Evolutionary conservation across 2,329 filamentous ascomycete genomes (phyloP).

Genomic region (Helotiales sp.): DNA sequence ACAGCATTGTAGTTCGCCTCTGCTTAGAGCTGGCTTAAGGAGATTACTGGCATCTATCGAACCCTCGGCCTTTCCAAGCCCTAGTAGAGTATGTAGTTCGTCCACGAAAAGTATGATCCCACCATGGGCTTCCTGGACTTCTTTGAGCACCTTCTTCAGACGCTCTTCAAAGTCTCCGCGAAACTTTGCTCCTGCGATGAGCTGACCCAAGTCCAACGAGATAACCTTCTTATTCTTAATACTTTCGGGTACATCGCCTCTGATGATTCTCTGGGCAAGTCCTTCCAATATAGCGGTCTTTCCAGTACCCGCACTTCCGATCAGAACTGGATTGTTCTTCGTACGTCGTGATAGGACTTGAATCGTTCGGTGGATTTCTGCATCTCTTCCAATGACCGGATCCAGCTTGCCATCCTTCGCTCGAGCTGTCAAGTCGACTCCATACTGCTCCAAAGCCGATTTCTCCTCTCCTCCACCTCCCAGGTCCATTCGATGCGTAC

Average conservation of each 20-base stretch:
- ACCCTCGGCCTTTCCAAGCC: constrained; percentile 91
- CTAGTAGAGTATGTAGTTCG: constrained; percentile 87
- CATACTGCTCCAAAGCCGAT: constrained; percentile 85
- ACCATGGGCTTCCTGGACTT: constrained; percentile 82
- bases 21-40: constrained; percentile 87
- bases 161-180: constrained; percentile 95
- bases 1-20: constrained; percentile 92
- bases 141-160: constrained; percentile 84
- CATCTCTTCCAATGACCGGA: constrained; percentile 90
- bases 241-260: constrained; percentile 91
- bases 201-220: constrained; percentile 80
- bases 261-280: constrained; percentile 83
- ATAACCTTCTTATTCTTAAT: constrained; percentile 94
- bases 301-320: constrained; percentile 79
- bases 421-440: constrained; percentile 82
- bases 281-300: constrained; percentile 95
- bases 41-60: constrained; percentile 96
- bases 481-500: constrained; percentile 92
- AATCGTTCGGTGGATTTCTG: constrained; percentile 90
- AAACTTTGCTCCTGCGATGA: constrained; percentile 96
- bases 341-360: constrained; percentile 90
- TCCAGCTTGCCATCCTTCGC: constrained; percentile 90
- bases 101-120: constrained; percentile 94
- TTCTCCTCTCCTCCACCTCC: constrained; percentile 73
- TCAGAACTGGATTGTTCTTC: constrained; percentile 88